A percentile compares a stretch with the other conserved stretches of the same genome.
These are phyloP conservation scores for Cornus kousa DNA, from an alignment of 148 eudicot genomes.

Conservation along the genomic window DNA sequence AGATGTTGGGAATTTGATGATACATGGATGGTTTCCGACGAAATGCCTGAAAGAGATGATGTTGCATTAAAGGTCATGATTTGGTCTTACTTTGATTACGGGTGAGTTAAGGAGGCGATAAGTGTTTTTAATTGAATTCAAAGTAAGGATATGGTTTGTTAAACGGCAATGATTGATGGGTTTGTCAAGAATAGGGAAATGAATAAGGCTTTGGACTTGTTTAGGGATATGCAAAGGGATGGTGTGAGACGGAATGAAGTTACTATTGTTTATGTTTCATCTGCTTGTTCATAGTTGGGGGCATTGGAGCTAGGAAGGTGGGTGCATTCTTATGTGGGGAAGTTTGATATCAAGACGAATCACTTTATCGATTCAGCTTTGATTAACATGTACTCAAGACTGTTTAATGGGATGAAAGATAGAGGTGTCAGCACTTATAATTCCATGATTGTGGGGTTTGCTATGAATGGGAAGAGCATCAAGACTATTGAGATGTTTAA, in stretches of 20 bases:
- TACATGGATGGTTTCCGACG: conserved; percentile 17
- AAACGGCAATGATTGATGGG: conserved; percentile 30
- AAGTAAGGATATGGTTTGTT: conserved; percentile 21
- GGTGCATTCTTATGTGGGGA: no score
- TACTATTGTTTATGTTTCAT: no score
- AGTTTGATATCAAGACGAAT: conserved; percentile 9
- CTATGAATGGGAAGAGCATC: no score
- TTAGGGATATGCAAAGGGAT: no score
- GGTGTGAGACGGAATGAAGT: no score
- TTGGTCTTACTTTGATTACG: conserved; percentile 13
- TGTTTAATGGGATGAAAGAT: conserved; percentile 12
- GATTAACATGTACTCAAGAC: conserved; percentile 25
- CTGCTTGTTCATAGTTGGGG: no score
- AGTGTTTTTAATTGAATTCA: conserved; percentile 13
- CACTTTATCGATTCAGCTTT: conserved; percentile 22
- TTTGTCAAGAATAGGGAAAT: no score
- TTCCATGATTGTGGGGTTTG: no score
- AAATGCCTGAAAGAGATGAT: no score
- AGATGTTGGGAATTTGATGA: conserved; percentile 20
- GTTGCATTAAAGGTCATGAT: conserved; percentile 24
- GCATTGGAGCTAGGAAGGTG: no score
- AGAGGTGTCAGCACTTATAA: no score
- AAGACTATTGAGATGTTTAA: conserved; percentile 12
- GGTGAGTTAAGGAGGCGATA: conserved; percentile 10
- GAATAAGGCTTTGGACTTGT: no score